Base-by-base conservation (phyloP, 352 stramenopile genomes). In the Globisporangium nodosum region DNA sequence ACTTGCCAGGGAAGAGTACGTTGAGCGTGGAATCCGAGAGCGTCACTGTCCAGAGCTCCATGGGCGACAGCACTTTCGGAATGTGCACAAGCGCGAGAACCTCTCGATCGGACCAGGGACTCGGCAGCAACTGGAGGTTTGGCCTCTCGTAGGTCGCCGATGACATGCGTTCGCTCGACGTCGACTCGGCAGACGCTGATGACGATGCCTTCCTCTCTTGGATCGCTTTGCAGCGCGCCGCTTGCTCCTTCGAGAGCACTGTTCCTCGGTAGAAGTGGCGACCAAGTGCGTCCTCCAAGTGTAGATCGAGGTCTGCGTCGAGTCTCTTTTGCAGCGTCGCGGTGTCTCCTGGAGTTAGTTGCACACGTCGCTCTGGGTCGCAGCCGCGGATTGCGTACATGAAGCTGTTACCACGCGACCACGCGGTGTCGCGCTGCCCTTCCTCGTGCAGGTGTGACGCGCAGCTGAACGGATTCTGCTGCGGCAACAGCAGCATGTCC, bases 391-490 rank as follows among this genome's bases (percentile, higher is more conserved):
- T 61, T 5, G 65, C 80, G 57, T 90, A 90, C 30, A 89, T 50
- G 33, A 87, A 90, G 58, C 80, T 92, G 57, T 83, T 90, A 43
- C 69, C 80, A 8, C 79, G 72, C 24, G 76, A 90, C 74, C 78
- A 92, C 8, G 74, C 68, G 6, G 70, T 86, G 15, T 90, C 70
- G 57, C 66, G 71, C 53, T 85, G 73, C 13, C 64, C 76, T 70
- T 86, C 80, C 72, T 90, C 76, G 51, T 90, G 78, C 4, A 92
- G 64, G 68, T 90, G 76, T 5, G 80, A 89, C 0, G 78, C 82
- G 11, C 78, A 77, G 52, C 76, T 87, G 52, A 90, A 89, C 20
- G 82, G 76, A 51, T 90, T 92, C 49, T 88, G 73, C 65, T 81
- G 74, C 0, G 80, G 80, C 8, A 90, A 43, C 9, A 89, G 54